Evolutionary conservation across 768 basidiomycete genomes (phyloP).

Genomic region (Boletus pseudopeckii): DNA sequence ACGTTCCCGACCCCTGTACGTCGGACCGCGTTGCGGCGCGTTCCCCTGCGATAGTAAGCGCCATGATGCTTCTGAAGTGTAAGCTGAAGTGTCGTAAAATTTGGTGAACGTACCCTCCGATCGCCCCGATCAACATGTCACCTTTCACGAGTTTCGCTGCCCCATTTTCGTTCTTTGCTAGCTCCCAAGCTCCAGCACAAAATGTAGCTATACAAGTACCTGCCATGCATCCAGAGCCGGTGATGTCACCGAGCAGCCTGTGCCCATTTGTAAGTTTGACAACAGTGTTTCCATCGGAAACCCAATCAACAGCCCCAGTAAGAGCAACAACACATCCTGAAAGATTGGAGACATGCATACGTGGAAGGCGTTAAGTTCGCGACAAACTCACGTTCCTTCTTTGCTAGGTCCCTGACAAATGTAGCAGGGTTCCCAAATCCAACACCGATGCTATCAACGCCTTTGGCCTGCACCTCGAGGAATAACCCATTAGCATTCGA

Average conservation of each 20-base stretch:
- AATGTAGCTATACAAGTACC: slow-evolving; percentile 77
- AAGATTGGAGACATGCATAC: neutral
- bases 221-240: slow-evolving; percentile 86
- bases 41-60: slow-evolving; percentile 60
- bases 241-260: slow-evolving; percentile 70
- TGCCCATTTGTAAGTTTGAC: slow-evolving; percentile 76
- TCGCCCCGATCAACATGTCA: slow-evolving; percentile 71
- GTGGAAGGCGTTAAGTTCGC: neutral
- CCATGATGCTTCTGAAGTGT: slow-evolving; percentile 42
- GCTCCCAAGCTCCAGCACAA: slow-evolving; percentile 62
- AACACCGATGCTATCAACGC: slow-evolving; percentile 80
- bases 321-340: slow-evolving; percentile 78
- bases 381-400: slow-evolving; percentile 61
- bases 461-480: slow-evolving; percentile 63
- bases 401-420: slow-evolving; percentile 69
- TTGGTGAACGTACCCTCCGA: slow-evolving; percentile 60
- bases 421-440: slow-evolving; percentile 73
- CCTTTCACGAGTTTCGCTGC: slow-evolving; percentile 59
- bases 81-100: neutral
- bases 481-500: neutral
- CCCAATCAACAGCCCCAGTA: slow-evolving; percentile 77
- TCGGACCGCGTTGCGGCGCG: slow-evolving; percentile 48
- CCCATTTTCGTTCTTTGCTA: slow-evolving; percentile 23
- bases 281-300: slow-evolving; percentile 75
- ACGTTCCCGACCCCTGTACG: slow-evolving; percentile 62